Percentiles rank a stretch among this genome's conserved stretches.
These are phyloP conservation scores for Ziziphus jujuba DNA, from an alignment of 306 rosid species.

Conservation along the genomic window DNA sequence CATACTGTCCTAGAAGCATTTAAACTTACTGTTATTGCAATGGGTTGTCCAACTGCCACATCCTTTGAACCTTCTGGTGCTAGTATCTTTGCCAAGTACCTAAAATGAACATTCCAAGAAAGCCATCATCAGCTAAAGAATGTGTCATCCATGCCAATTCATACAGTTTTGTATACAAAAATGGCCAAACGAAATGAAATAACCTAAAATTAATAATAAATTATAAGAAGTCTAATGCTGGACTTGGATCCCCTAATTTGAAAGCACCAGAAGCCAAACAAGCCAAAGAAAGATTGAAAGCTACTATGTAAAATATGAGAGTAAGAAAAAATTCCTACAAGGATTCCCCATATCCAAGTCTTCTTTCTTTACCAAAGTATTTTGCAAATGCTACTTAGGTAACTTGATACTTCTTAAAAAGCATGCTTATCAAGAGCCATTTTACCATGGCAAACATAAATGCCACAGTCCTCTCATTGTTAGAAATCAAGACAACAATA, in stretches of 20 bases:
- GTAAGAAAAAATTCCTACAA: neutral
- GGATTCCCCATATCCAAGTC: slow-evolving; percentile 5
- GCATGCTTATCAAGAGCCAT: neutral
- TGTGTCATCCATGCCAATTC: slow-evolving; percentile 9
- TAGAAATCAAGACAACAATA: neutral
- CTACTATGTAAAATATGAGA: slow-evolving; percentile 12
- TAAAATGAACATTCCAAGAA: slow-evolving; percentile 29
- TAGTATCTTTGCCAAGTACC: slow-evolving; percentile 89
- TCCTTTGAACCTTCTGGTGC: slow-evolving; percentile 91
- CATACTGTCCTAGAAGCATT: slow-evolving; percentile 21
- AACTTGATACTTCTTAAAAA: neutral
- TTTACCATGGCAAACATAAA: neutral
- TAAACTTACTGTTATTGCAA: slow-evolving; percentile 89
- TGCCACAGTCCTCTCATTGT: neutral
- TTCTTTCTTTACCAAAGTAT: neutral
- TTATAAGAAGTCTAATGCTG: neutral
- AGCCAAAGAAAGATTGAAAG: slow-evolving; percentile 5
- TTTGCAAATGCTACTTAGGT: neutral
- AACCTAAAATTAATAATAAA: neutral
- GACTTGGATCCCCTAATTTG: neutral
- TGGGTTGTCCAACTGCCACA: slow-evolving; percentile 88
- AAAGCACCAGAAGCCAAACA: neutral
- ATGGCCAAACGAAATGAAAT: neutral
- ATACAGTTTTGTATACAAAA: neutral
- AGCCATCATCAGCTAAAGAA: slow-evolving; percentile 13